Evolutionary conservation across 1,284 basidiomycete genomes (phyloP).

Genomic region (Papiliotrema flavescens): DNA sequence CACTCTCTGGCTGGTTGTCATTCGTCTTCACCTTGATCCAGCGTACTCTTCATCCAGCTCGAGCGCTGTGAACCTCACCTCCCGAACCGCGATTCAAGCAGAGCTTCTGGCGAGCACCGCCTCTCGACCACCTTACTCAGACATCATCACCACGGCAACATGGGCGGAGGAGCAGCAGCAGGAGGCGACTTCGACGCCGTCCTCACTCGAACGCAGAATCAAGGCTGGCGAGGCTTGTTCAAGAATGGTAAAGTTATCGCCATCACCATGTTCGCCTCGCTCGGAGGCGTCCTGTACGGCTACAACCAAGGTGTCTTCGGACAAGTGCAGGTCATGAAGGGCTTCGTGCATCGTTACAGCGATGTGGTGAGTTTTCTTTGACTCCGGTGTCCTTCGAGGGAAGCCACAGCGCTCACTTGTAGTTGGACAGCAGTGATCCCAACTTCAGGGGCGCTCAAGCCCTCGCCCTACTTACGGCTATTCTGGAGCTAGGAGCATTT

Average conservation of each 20-base stretch:
- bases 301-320: slow-evolving; percentile 46
- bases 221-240: slow-evolving; percentile 37
- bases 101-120: no score
- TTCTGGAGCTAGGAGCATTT: slow-evolving; percentile 43
- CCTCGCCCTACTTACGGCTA: slow-evolving; percentile 32
- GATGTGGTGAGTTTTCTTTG: slow-evolving; percentile 20
- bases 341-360: slow-evolving; percentile 31
- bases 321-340: slow-evolving; percentile 45
- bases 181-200: slow-evolving; percentile 37
- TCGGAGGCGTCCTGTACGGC: slow-evolving; percentile 47
- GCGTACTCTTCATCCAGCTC: no score
- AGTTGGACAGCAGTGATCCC: not conserved
- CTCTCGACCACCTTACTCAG: not conserved
- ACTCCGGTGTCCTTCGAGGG: not conserved
- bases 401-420: no score
- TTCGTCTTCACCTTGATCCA: no score
- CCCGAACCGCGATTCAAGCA: no score
- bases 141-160: not conserved
- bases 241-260: slow-evolving; percentile 32
- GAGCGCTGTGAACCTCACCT: no score
- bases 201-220: slow-evolving; percentile 16
- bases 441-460: slow-evolving; percentile 7
- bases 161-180: slow-evolving; percentile 29
- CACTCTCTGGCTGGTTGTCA: no score
- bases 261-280: slow-evolving; percentile 37